Conservation (phyloP, 305 asterid species). For the Fraxinus xanthoxyloides region DNA sequence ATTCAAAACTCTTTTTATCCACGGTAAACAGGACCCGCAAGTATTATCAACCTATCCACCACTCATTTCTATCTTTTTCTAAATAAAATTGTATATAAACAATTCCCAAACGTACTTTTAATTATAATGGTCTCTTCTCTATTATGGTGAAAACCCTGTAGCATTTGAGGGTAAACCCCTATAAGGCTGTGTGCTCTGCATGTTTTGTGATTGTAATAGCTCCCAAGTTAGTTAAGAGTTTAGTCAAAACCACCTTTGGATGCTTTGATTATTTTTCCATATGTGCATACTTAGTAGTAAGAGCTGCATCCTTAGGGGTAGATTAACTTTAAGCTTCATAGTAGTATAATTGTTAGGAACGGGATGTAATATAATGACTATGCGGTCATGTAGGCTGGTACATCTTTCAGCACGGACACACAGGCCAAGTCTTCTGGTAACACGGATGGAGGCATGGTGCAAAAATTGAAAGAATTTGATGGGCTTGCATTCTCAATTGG, state of each 20-base stretch:
- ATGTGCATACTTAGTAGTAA: background rate
- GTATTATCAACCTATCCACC: background rate
- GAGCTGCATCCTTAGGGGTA: background rate
- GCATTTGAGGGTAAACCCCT: background rate
- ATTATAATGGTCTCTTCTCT: background rate
- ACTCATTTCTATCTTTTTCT: background rate
- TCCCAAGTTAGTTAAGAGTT: background rate
- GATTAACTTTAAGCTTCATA: background rate
- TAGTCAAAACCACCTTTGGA: background rate
- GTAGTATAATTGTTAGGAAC: background rate
- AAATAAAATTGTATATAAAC: background rate
- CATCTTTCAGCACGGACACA: constrained; percentile 53
- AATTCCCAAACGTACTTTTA: background rate
- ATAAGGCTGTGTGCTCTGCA: background rate
- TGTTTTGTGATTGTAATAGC: background rate
- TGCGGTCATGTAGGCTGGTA: constrained; percentile 52
- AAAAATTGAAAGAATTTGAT: constrained; percentile 73
- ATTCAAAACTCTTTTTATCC: background rate
- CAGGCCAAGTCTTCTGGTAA: constrained; percentile 64
- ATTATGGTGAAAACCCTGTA: background rate
- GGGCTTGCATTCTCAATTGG: constrained; percentile 83
- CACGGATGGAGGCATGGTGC: constrained; percentile 52
- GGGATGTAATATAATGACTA: constrained; percentile 12
- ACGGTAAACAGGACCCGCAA: background rate
- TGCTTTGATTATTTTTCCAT: background rate